Conservation (phyloP, 140 eudicot genomes). For the Ambrosia hybrid region DNA sequence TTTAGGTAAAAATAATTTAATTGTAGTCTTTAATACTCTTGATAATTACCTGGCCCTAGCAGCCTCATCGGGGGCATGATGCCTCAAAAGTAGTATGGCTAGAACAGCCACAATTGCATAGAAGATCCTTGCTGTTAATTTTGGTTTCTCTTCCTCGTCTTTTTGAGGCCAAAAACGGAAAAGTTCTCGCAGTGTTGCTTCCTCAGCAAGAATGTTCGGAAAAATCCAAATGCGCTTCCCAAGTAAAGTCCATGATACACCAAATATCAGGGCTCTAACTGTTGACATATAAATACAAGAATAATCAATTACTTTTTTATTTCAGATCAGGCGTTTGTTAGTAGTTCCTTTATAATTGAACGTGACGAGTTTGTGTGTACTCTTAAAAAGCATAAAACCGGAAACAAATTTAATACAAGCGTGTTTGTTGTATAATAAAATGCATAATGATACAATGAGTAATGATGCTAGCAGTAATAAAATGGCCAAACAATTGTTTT, state of each 20-base stretch:
- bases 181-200: constrained; percentile 83
- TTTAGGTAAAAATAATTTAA: background rate
- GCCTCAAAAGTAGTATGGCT: constrained; percentile 53
- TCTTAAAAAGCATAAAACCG: constrained; percentile 9
- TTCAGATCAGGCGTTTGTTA: constrained; percentile 6
- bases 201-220: constrained; percentile 97
- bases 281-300: constrained; percentile 20
- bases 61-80: constrained; percentile 47
- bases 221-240: constrained; percentile 95
- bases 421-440: constrained; percentile 5
- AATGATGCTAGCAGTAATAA: background rate
- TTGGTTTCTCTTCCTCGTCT: constrained; percentile 92
- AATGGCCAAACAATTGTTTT: background rate
- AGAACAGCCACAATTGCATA: constrained; percentile 67
- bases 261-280: constrained; percentile 88
- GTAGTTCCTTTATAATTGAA: background rate
- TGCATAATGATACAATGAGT: background rate
- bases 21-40: background rate
- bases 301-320: background rate
- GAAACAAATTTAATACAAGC: background rate
- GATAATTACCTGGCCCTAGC: constrained; percentile 86
- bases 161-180: constrained; percentile 96
- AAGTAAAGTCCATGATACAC: constrained; percentile 75
- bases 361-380: background rate
- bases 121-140: constrained; percentile 88